These are phyloP conservation scores for Kazachstania psychrophila DNA, from an alignment of 805 yeast genomes.

Conservation along the genomic window DNA sequence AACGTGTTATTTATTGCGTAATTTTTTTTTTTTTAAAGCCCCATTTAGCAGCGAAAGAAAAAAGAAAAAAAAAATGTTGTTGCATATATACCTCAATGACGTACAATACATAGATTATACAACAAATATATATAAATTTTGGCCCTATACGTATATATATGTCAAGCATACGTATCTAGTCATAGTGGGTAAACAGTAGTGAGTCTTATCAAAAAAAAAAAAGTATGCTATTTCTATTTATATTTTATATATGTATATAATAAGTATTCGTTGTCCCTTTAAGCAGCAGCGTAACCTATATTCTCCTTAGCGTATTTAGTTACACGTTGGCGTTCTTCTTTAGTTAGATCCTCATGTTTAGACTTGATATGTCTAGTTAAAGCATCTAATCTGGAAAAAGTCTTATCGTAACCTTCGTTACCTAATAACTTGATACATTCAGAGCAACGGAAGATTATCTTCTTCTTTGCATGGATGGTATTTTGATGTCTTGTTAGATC, in stretches of 20 bases:
- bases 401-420: conserved; percentile 46
- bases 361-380: conserved; percentile 87
- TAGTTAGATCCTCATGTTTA: conserved; percentile 53
- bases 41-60: no score
- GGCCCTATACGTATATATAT: neutral
- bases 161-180: no score
- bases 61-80: no score
- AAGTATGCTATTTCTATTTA: no score
- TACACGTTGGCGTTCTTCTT: conserved; percentile 58
- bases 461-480: conserved; percentile 84
- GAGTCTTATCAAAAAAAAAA: no score
- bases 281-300: conserved; percentile 43
- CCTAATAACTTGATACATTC: conserved; percentile 52
- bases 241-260: neutral
- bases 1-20: no score
- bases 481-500: conserved; percentile 93
- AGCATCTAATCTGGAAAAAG: conserved; percentile 91
- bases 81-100: no score
- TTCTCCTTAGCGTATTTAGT: conserved; percentile 69
- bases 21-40: no score
- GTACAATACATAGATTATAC: no score
- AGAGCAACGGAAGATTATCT: conserved; percentile 77
- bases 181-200: no score
- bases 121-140: no score
- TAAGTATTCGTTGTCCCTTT: neutral